Base-by-base conservation (phyloP, 148 eudicot genomes). In the Agrostemma githago region DNA sequence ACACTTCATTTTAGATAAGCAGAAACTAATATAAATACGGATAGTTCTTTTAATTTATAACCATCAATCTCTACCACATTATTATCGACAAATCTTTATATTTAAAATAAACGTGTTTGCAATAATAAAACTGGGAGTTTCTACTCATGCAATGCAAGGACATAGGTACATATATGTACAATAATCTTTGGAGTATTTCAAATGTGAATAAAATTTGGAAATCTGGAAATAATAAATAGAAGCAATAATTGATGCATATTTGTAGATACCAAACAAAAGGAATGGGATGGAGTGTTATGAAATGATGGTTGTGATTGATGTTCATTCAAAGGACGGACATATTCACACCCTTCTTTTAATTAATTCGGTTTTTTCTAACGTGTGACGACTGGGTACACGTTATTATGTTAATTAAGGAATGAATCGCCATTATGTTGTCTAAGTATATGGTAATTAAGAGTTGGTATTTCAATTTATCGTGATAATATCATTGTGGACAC, bases 271-370 rank as follows among this genome's bases (percentile, higher is more conserved):
- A 76, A 44, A 14, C 67, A 56, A 53, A 60, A 14, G 70, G 51
- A 43, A 46, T 7, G 68, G 56, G 41, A 43, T 66, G 76, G 57
- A n/a, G 61, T 70, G 56, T 74, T 74, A 9, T 76, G 61, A 76
- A 44, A 76, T 46, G 61, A 26, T 41, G 66, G 57, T 46, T 69
- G 34, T 48, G 72, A 59, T 69, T 59, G 48, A 60, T 76, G 19
- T 69, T 60, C 59, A 56, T 26, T 26, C 34, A 26, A 26, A 26
- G 34, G 34, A 8, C 44, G 74, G 43, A 70, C 70, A 76, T 51
- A 57, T 20, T 70, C 34, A 76, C 34, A 48, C 66, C 71, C 71
- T 54, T 34, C 61, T 75, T 40, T 57, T 21, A 34, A 66, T 63
- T n/a, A n/a, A n/a, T n/a, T n/a, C n/a, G n/a, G n/a, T n/a, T n/a